Evolutionary conservation across 2,329 filamentous ascomycete species (phyloP).

Genomic region (Ilyonectria sp.): DNA sequence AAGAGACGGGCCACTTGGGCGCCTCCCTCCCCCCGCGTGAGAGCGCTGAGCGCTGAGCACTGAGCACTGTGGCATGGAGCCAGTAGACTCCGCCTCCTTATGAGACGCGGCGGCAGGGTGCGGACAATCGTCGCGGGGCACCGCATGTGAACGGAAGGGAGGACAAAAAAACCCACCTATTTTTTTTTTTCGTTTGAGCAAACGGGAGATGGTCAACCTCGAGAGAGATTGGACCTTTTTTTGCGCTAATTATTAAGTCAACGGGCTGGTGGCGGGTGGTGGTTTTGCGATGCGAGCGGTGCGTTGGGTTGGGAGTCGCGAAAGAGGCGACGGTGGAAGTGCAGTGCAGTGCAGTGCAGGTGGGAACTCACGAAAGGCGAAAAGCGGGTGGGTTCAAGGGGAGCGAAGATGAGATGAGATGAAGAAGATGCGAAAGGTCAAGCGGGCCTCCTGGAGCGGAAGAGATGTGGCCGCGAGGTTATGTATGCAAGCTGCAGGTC

Average conservation of each 20-base stretch:
- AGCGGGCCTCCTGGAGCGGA: constrained; percentile 41
- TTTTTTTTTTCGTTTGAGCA: constrained; percentile 13
- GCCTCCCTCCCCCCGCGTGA: constrained; percentile 12
- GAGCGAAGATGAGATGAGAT: constrained; percentile 37
- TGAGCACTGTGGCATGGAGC: constrained; percentile 2
- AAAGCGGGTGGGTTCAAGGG: constrained; percentile 19
- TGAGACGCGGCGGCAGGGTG: constrained; percentile 23
- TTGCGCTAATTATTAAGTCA: constrained; percentile 43
- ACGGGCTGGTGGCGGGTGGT: constrained; percentile 20
- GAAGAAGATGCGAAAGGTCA: constrained; percentile 33
- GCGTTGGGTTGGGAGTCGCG: constrained; percentile 31
- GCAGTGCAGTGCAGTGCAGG: constrained; percentile 9
- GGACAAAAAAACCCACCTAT: constrained; percentile 5
- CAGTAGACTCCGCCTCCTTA: constrained; percentile 12
- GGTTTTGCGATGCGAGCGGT: constrained; percentile 3
- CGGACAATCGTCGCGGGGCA: constrained; percentile 24
- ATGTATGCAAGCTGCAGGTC: constrained; percentile 44
- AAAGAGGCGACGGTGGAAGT: constrained; percentile 39
- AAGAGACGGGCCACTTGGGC: constrained; percentile 22
- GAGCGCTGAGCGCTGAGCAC: constrained; percentile 23
- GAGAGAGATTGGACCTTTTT: constrained; percentile 3
- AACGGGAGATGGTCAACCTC: constrained; percentile 6
- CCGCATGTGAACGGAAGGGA: constrained; percentile 17
- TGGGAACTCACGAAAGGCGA: constrained; percentile 22
- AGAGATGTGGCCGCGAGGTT: constrained; percentile 45